phyloP scores from a whole-genome alignment of 1,284 basidiomycete genomes.

The Sanguinoderma infundibulare region DNA sequence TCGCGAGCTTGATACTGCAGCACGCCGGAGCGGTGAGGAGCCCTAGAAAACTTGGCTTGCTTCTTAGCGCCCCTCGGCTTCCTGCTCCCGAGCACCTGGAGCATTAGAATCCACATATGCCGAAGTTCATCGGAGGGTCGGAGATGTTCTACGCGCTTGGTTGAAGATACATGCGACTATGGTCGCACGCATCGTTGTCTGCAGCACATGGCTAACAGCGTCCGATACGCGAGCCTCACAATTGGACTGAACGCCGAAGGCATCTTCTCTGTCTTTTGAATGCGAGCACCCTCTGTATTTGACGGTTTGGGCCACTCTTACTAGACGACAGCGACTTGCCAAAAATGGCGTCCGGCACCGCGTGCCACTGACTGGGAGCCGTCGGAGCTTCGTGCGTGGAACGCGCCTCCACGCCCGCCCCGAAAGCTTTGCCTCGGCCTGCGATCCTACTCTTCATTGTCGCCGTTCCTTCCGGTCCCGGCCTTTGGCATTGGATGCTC shows the following conservation, averaged over 20 bases:
- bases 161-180: background rate
- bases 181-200: background rate
- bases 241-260: background rate
- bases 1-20: background rate
- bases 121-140: background rate
- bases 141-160: background rate
- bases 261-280: background rate
- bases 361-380: background rate
- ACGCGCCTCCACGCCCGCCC: background rate
- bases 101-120: background rate
- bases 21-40: too few species aligned
- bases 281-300: background rate
- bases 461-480: constrained; percentile 5
- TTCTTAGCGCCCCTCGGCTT: background rate
- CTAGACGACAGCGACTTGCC: background rate
- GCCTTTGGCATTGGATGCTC: background rate
- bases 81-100: background rate
- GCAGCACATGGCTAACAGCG: background rate
- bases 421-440: background rate
- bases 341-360: background rate
- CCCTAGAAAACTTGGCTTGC: background rate
- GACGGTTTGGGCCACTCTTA: background rate
- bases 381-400: background rate
- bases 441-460: background rate
- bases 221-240: background rate